Base-by-base conservation (phyloP, 2,329 filamentous ascomycete genomes). In the Verticillium tricorpus region DNA sequence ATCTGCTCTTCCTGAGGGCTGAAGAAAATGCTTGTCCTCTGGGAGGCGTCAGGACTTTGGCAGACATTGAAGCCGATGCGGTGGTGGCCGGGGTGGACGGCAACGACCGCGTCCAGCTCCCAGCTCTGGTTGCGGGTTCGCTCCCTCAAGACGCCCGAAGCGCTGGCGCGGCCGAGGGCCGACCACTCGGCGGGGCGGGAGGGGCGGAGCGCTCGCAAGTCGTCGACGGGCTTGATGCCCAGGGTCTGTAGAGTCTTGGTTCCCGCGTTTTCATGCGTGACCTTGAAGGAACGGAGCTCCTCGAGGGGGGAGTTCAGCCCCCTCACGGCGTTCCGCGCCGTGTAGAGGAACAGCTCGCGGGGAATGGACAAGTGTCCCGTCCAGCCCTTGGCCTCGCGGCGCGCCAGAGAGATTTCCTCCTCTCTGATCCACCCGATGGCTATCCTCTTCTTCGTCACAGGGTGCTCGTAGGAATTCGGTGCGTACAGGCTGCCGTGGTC, bases 351-450 rank as follows among this genome's bases (percentile, higher is more conserved):
- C 1, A 82, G 62, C 22, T 77, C 76, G 17, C 80, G 70, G 0
- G 80, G 80, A 5, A 83, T 63, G 1, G 80, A 80, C 9, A 83
- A 69, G 61, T 77, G 67, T 1, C 82, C 80, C 22, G 77, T 82
- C 80, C 81, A 84, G 12, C 78, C 78, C 65, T 83, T 79, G 1
- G 70, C 67, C 61, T 78, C 72, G 3, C 79, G 76, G 15, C 76
- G 65, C 2, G 70, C 64, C 61, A 81, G 72, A 1, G 79, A 74
- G 3, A 83, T 65, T 59, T 82, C 79, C 14, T 84, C 81, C 65
- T 84, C 81, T 1, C 75, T 77, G 39, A 84, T 71, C 81, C 82
- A 84, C 3, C 80, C 80, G 69, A 76, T 82, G 1, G 79, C 72
- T 5, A 83, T 72, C 12, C 76, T 72, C 50, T 72, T 72, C 0